Evolutionary conservation across 106 monocot species (phyloP), one percentile per base, ranked within the genome.

Genomic region (Allium sativum): DNA sequence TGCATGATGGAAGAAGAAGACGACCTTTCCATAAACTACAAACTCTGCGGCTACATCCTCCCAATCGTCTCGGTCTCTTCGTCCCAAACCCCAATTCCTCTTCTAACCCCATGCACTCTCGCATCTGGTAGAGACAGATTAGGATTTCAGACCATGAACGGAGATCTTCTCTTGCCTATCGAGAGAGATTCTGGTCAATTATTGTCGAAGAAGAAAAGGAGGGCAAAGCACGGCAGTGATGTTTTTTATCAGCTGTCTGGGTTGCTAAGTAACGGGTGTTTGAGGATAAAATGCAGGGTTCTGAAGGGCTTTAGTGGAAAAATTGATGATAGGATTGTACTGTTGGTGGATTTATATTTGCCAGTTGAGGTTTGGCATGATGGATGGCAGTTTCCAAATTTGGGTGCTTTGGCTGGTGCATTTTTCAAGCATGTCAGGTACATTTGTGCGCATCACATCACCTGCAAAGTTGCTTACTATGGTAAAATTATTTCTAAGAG

Each of bases 401-500:
- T 65, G 10, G 55, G 75, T 0, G 43, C 70, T 1, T 1, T 85
- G 48, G 96, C 81, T 40, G 95, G 79, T 21, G 78, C 82, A 9
- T 48, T 96, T 8, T 96, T 96, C 65, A 87, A 82, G 66, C 96
- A 96, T 56, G 68, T 82, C 59, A 96, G 96, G 96, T 96, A 43
- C 46, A 67, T 10, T 22, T 45, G 31, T 31, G 31, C 31, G 31
- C 31, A 31, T 31, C 31, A 5, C 31, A 31, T 31, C 31, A 31
- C 31, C 1, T 31, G 31, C 1, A 31, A 31, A 31, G 31, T 31
- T 31, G 31, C 31, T 31, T 31, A 31, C 31, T 31, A 31, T 31
- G 58, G 51, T 40, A 40, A 12, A 12, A 51, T 65, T 10, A 40
- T 65, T 65, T 51, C 17, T 9, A 15, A 14, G 13, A 12, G 22